Evolutionary conservation across 108 stramenopile species (phyloP).

Genomic region (Pseudonitzschia delicatissima): DNA sequence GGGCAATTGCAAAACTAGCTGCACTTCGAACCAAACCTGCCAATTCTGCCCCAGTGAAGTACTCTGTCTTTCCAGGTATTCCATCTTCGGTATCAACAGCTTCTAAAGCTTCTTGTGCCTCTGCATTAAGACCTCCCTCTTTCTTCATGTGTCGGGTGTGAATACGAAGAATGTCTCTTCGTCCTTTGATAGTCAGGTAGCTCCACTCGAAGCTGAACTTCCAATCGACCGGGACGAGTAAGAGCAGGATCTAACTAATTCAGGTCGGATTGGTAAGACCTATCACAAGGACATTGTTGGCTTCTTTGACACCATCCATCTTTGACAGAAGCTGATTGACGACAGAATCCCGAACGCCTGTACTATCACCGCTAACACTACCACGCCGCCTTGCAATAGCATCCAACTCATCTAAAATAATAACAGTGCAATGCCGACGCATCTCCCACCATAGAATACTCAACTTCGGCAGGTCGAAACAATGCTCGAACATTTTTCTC

Average conservation of each 20-base stretch:
- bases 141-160: slow-evolving; percentile 88
- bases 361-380: slow-evolving; percentile 54
- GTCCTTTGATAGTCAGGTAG: slow-evolving; percentile 65
- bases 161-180: slow-evolving; percentile 82
- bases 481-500: slow-evolving; percentile 71
- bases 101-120: slow-evolving; percentile 50
- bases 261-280: slow-evolving; percentile 88
- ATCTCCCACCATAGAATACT: slow-evolving; percentile 64
- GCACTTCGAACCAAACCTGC: slow-evolving; percentile 87
- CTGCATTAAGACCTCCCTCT: slow-evolving; percentile 52
- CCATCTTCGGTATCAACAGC: slow-evolving; percentile 56
- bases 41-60: slow-evolving; percentile 89
- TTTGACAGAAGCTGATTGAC: slow-evolving; percentile 90
- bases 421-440: slow-evolving; percentile 75
- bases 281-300: slow-evolving; percentile 73
- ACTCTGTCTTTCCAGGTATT: slow-evolving; percentile 63
- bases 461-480: slow-evolving; percentile 65
- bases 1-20: slow-evolving; percentile 76
- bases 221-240: slow-evolving; percentile 83
- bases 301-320: slow-evolving; percentile 87
- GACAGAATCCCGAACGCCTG: slow-evolving; percentile 76
- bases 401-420: slow-evolving; percentile 90
- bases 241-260: slow-evolving; percentile 83
- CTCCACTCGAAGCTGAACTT: slow-evolving; percentile 82
- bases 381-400: slow-evolving; percentile 83